Percentiles rank a stretch among this genome's conserved stretches.
Conservation (phyloP, 2,329 filamentous ascomycete species). For the Dendrostoma leiphaemia region DNA sequence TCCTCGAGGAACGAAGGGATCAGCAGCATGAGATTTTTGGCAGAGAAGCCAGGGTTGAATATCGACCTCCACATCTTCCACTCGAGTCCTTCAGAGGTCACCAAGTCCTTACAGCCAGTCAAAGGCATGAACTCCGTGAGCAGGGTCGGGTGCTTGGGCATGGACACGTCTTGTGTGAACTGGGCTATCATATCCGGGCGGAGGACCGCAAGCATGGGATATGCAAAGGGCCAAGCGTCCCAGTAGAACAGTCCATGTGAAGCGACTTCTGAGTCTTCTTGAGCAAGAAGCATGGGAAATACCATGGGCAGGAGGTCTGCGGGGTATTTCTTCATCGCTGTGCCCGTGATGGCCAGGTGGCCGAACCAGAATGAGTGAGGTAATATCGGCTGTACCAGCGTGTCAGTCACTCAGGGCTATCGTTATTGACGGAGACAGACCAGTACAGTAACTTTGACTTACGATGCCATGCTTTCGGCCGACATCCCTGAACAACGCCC, state of each 20-base stretch:
- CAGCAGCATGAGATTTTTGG: conserved; percentile 34
- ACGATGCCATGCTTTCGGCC: conserved; percentile 27
- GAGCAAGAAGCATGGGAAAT: conserved; percentile 23
- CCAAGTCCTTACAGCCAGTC: conserved; percentile 30
- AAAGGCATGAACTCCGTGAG: conserved; percentile 28
- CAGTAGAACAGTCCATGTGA: conserved; percentile 31
- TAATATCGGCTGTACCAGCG: conserved; percentile 26
- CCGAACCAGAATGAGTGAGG: conserved; percentile 34
- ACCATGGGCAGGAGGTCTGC: conserved; percentile 25
- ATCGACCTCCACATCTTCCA: conserved; percentile 35
- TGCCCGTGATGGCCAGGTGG: conserved; percentile 27
- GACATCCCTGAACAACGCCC: conserved; percentile 24
- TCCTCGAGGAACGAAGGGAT: conserved; percentile 25
- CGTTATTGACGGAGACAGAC: too few relatives aligned
- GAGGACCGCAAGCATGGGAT: conserved; percentile 33
- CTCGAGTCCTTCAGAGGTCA: conserved; percentile 34
- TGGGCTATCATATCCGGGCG: conserved; percentile 36
- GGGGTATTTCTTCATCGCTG: conserved; percentile 27
- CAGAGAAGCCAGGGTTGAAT: conserved; percentile 39
- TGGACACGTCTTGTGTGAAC: conserved; percentile 31
- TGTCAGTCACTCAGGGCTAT: neutral
- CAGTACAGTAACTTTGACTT: conserved; percentile 17
- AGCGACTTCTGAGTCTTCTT: conserved; percentile 29
- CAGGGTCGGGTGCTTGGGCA: conserved; percentile 31
- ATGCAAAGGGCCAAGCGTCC: conserved; percentile 36